Evolutionary conservation across 1,139 yeast genomes (phyloP).

Genomic region (Yamadazyma diospyri): DNA sequence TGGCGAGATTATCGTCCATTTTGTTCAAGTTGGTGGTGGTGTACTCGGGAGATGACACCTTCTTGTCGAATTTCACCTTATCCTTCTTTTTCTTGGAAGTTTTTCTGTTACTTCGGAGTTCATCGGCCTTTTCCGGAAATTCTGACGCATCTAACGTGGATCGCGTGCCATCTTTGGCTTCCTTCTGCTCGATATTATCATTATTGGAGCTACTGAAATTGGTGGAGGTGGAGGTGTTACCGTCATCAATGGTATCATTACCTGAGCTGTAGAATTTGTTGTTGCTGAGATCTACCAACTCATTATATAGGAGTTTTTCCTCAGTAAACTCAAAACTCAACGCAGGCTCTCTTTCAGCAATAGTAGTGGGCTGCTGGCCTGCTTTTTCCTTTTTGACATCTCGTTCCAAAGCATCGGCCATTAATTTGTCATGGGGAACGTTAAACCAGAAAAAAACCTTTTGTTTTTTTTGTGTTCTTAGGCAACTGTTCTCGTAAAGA

Average conservation of each 20-base stretch:
- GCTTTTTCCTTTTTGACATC: constrained; percentile 76
- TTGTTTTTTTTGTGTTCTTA: constrained; percentile 94
- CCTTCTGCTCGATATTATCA: constrained; percentile 1
- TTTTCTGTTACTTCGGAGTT: constrained; percentile 2
- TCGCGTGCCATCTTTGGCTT: constrained; percentile 4
- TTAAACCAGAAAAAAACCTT: constrained; percentile 97
- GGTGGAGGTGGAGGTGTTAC: constrained; percentile 10
- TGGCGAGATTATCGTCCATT: constrained; percentile 17
- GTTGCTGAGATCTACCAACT: constrained; percentile 45
- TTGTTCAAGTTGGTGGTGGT: constrained; percentile 10
- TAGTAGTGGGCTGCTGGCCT: constrained; percentile 59
- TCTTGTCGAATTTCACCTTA: constrained; percentile 7
- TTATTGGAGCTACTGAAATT: constrained; percentile 2
- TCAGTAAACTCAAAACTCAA: constrained; percentile 56
- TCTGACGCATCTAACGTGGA: neutral
- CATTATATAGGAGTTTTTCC: constrained; percentile 43
- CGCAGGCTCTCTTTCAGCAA: constrained; percentile 59
- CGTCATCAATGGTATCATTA: constrained; percentile 9
- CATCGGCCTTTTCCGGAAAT: neutral
- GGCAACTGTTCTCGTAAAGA: constrained; percentile 79
- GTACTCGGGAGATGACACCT: constrained; percentile 19
- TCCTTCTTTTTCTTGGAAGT: constrained; percentile 4
- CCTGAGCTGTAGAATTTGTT: constrained; percentile 17
- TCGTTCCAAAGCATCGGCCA: constrained; percentile 91
- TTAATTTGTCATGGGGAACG: constrained; percentile 89